Base-by-base conservation (phyloP, 176 grass and related monocot genomes). In the Oryza rufipogon region DNA sequence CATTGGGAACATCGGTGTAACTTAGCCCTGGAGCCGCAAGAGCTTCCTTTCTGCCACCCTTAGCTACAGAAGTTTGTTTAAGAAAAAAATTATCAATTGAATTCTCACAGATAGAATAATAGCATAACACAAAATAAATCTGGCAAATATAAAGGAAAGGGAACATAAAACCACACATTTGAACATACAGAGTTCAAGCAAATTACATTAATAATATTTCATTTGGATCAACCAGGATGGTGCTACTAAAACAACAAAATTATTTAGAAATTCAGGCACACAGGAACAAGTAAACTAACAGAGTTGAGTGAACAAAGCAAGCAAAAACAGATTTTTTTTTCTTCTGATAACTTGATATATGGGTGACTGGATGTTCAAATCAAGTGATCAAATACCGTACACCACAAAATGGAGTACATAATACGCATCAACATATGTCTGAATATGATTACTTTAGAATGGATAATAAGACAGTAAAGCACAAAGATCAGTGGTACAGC, bases 1-100 rank as follows among this genome's bases (percentile, higher is more conserved):
- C 82, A 83, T 88, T 90, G 80, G 96, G 83, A 93, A 95, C 86
- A 73, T 98, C 93, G 20, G 84, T 72, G 84, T 95, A 95, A 87
- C 85, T 64, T 81, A 93, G 79, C 73, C 75, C 68, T 71, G 87
- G 67, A 81, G 74, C 78, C 52, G 87, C 82, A 79, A 87, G n/a
- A 76, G 90, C 13, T 75, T 85, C 91, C 13, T 68, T 87, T 64
- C 46, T 39, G 67, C 77, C 71, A 71, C 80, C 89, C 89, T 94
- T 98, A 52, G 85, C 64, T 67, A 34, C 76, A 73, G 91, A 93
- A 84, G 91, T 83, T 90, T 91, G 32, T 75, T 79, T 68, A 75
- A 86, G 25, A 64, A 80, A 84, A 84, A 87, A 77, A 20, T n/a
- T n/a, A 68, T 10, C 44, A 61, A 30, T 47, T 77, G 68, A 41